Percentiles rank a stretch among this genome's conserved stretches.
These are phyloP conservation scores for Talaromyces thailandensis DNA, from an alignment of 495 filamentous ascomycete genomes.

Conservation along the genomic window DNA sequence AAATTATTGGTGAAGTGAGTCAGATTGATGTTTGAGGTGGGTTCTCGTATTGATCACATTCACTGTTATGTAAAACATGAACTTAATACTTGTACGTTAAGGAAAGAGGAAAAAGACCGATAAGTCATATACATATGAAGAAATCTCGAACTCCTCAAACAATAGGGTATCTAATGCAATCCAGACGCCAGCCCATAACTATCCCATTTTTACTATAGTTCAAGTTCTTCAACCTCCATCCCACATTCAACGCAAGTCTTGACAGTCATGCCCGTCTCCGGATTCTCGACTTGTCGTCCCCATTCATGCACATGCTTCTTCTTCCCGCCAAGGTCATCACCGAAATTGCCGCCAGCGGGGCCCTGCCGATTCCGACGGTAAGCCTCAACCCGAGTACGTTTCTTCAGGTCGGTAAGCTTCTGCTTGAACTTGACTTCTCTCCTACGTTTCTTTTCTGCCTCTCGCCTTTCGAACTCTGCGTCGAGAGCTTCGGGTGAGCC, in stretches of 20 bases:
- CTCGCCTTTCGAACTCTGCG: slow-evolving; percentile 76
- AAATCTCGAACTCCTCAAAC: neutral
- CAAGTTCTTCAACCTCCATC: slow-evolving; percentile 95
- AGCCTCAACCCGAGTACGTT: slow-evolving; percentile 84
- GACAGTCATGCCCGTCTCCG: slow-evolving; percentile 64
- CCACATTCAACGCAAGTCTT: slow-evolving; percentile 85
- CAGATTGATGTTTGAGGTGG: neutral
- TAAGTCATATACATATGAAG: neutral
- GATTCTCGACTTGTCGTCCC: slow-evolving; percentile 71
- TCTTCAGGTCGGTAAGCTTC: slow-evolving; percentile 83
- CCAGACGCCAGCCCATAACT: neutral
- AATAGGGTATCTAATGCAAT: slow-evolving; percentile 1
- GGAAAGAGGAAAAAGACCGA: too few relatives aligned
- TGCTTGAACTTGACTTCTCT: slow-evolving; percentile 88
- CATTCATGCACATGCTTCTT: slow-evolving; percentile 87
- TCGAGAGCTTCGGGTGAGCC: slow-evolving; percentile 77
- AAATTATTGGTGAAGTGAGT: neutral
- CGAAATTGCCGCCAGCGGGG: slow-evolving; percentile 56
- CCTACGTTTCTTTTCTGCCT: slow-evolving; percentile 71
- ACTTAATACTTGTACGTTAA: too few relatives aligned
- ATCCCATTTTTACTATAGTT: too few relatives aligned
- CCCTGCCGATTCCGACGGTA: slow-evolving; percentile 58
- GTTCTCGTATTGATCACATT: too few relatives aligned
- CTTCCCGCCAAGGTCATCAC: slow-evolving; percentile 57
- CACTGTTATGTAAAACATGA: too few relatives aligned